Evolutionary conservation across 2,329 filamentous ascomycete species (phyloP).

Genomic region (Colletotrichum tropicicola): DNA sequence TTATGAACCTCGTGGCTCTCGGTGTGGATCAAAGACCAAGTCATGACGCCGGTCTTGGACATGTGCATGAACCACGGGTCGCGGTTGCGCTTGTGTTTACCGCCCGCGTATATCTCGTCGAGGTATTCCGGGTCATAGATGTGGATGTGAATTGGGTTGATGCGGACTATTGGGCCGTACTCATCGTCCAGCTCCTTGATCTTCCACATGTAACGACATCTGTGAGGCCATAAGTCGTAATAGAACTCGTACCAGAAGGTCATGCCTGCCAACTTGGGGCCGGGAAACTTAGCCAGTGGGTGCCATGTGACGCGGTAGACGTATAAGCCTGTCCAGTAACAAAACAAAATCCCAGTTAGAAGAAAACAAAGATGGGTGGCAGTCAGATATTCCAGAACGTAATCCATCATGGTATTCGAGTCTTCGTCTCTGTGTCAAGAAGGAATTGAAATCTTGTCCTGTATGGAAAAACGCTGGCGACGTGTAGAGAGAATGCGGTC

Average conservation of each 20-base stretch:
- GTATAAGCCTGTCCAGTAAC: neutral
- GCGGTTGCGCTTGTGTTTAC: neutral
- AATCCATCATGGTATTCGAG: neutral
- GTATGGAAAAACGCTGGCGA: too few species aligned
- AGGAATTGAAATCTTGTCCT: neutral
- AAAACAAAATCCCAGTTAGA: neutral
- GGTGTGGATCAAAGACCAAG: conserved; percentile 9
- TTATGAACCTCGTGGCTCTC: neutral
- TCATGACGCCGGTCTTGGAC: conserved; percentile 36
- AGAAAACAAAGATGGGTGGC: neutral
- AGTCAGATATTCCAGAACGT: neutral
- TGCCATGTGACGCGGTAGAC: conserved; percentile 33
- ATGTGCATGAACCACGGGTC: conserved; percentile 8
- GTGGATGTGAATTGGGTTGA: conserved; percentile 43
- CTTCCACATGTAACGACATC: neutral
- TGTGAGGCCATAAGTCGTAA: neutral
- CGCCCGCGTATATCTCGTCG: conserved; percentile 33
- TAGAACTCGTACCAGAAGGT: conserved; percentile 20
- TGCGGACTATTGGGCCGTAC: conserved; percentile 45
- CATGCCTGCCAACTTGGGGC: conserved; percentile 33
- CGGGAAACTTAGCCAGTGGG: conserved; percentile 34
- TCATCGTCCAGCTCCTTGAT: conserved; percentile 22
- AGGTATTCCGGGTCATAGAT: conserved; percentile 38
- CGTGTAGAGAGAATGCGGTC: neutral
- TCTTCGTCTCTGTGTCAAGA: neutral